Conservation (phyloP, 2,329 filamentous ascomycete species). For the Ceratocystis harringtonii region DNA sequence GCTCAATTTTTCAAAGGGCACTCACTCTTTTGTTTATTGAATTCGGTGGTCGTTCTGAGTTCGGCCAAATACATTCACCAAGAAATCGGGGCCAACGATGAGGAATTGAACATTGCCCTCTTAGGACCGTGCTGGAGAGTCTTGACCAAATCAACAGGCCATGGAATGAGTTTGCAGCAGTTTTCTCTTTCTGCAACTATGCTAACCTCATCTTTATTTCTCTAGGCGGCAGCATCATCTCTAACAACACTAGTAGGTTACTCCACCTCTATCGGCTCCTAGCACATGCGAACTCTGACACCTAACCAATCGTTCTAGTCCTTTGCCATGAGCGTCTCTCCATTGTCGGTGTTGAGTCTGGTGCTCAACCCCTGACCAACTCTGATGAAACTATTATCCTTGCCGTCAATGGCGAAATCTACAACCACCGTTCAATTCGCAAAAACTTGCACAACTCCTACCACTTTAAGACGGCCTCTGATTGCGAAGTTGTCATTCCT, state of each 20-base stretch:
- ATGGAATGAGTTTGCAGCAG: neutral
- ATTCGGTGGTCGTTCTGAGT: too few relatives aligned
- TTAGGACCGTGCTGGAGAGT: neutral
- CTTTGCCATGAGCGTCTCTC: constrained; percentile 94
- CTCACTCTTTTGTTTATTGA: neutral
- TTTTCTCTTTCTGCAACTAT: neutral
- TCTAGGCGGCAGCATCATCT: constrained; percentile 71
- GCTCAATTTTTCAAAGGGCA: neutral
- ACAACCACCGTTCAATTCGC: constrained; percentile 93
- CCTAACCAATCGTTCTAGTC: constrained; percentile 35
- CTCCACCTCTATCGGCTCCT: neutral
- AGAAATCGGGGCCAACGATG: neutral
- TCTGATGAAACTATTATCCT: constrained; percentile 76
- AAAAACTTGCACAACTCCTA: constrained; percentile 73
- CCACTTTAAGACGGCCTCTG: constrained; percentile 96
- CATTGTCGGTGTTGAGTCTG: constrained; percentile 94
- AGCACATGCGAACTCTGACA: too few relatives aligned
- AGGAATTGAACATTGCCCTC: neutral
- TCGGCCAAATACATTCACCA: neutral
- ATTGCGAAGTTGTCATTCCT: constrained; percentile 98
- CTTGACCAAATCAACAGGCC: neutral
- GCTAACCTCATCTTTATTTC: constrained; percentile 23
- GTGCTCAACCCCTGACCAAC: constrained; percentile 89
- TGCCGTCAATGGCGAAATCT: constrained; percentile 98
- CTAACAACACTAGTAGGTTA: constrained; percentile 73